A percentile compares a stretch with the other conserved stretches of the same genome.
phyloP scores from a whole-genome alignment of 495 filamentous ascomycete species.

The Penicillium antarcticum region DNA sequence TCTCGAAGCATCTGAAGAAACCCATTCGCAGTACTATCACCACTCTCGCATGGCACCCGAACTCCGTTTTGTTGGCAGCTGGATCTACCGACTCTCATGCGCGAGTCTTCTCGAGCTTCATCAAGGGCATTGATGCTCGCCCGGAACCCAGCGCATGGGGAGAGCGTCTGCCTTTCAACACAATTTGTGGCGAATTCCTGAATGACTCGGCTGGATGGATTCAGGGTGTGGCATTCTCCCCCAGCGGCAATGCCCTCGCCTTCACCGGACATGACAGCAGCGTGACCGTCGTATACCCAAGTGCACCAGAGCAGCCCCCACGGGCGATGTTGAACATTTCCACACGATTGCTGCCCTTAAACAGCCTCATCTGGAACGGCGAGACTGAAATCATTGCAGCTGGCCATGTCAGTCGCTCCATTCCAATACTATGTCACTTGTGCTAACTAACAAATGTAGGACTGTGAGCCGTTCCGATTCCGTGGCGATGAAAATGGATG shows the following conservation, averaged over 20 bases:
- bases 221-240: conserved; percentile 86
- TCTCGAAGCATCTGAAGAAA: conserved; percentile 98
- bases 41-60: conserved; percentile 92
- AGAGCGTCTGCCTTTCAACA: conserved; percentile 93
- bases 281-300: conserved; percentile 93
- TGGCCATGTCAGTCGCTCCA: conserved; percentile 61
- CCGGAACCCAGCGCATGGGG: conserved; percentile 92
- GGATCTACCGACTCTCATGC: conserved; percentile 98
- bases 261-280: conserved; percentile 94
- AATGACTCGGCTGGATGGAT: conserved; percentile 98
- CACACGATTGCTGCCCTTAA: conserved; percentile 86
- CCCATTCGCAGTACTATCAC: conserved; percentile 96
- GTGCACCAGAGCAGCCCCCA: conserved; percentile 86
- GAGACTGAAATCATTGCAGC: conserved; percentile 95
- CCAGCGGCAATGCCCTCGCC: conserved; percentile 84
- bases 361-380: conserved; percentile 86
- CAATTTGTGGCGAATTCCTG: conserved; percentile 91
- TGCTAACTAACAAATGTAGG: conserved; percentile 38
- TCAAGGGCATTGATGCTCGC: conserved; percentile 87
- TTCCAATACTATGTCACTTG: not conserved
- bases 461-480: conserved; percentile 93
- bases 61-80: conserved; percentile 89
- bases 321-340: conserved; percentile 81
- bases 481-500: conserved; percentile 79
- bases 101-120: conserved; percentile 89